These are phyloP conservation scores for Hibiscus mutabilis DNA, from an alignment of 345 rosid species.

Conservation along the genomic window DNA sequence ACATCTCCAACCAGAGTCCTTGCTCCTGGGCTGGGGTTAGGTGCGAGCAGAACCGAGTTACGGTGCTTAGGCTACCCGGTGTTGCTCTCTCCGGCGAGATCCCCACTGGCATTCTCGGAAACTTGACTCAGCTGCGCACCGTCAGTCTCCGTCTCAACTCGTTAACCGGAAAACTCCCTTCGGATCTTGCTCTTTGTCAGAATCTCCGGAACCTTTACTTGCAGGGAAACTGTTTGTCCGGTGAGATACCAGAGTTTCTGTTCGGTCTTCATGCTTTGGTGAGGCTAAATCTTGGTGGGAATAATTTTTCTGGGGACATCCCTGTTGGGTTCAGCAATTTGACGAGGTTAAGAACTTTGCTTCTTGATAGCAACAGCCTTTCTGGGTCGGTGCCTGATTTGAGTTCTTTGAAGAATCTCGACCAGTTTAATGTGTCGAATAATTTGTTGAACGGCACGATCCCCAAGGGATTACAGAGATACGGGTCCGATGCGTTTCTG, in stretches of 20 bases:
- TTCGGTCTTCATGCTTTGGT: slow-evolving; percentile 50
- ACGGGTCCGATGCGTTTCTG: slow-evolving; percentile 42
- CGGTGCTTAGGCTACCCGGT: slow-evolving; percentile 77
- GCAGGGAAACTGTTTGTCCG: slow-evolving; percentile 77
- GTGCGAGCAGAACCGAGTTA: slow-evolving; percentile 59
- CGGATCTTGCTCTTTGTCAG: slow-evolving; percentile 64
- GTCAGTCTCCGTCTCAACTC: slow-evolving; percentile 84
- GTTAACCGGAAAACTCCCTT: slow-evolving; percentile 53
- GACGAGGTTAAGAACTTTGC: slow-evolving; percentile 68
- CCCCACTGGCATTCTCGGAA: slow-evolving; percentile 62
- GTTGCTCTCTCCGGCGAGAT: slow-evolving; percentile 63
- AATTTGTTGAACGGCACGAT: slow-evolving; percentile 80
- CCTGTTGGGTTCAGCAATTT: slow-evolving; percentile 50
- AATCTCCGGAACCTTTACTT: slow-evolving; percentile 63
- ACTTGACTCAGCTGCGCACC: slow-evolving; percentile 66
- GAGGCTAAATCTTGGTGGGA: slow-evolving; percentile 54
- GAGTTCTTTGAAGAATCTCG: slow-evolving; percentile 29
- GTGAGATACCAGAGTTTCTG: slow-evolving; percentile 60
- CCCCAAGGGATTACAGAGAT: slow-evolving; percentile 40
- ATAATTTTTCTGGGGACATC: slow-evolving; percentile 62
- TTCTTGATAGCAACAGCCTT: slow-evolving; percentile 53
- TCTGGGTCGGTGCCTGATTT: slow-evolving; percentile 51
- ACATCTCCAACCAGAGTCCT: slow-evolving; percentile 37
- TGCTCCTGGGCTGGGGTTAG: slow-evolving; percentile 80
- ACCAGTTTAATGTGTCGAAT: slow-evolving; percentile 76